Percentiles rank a stretch among this genome's conserved stretches.
phyloP scores from a whole-genome alignment of 225 moss, liverwort and hornwort species.

The Thuidium tamariscinum region DNA sequence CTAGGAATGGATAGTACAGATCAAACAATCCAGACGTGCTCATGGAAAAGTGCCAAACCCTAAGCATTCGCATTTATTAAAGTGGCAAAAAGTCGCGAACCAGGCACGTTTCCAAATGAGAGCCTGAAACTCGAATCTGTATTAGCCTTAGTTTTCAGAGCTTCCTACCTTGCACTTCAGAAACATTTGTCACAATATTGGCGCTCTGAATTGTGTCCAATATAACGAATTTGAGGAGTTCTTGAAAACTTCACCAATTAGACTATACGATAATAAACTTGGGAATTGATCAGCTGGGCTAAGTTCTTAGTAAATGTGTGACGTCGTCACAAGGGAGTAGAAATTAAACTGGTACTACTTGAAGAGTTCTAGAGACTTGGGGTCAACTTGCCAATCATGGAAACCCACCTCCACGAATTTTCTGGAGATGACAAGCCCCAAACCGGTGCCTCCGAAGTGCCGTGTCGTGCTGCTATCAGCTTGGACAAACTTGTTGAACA shows the following conservation, averaged over 20 bases:
- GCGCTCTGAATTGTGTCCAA: background rate
- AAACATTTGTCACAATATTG: background rate
- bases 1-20: too few relatives aligned
- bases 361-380: background rate
- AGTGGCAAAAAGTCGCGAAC: too few relatives aligned
- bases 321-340: background rate
- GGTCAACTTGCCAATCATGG: background rate
- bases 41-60: too few relatives aligned
- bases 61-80: too few relatives aligned
- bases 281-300: background rate
- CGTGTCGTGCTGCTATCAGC: slow-evolving; percentile 77
- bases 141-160: background rate
- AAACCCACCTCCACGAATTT: slow-evolving; percentile 37
- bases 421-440: slow-evolving; percentile 75
- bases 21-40: too few relatives aligned
- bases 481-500: slow-evolving; percentile 91
- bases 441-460: slow-evolving; percentile 76
- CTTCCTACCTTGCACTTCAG: background rate
- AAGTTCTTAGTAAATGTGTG: background rate
- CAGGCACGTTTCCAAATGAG: too few relatives aligned
- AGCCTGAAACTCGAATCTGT: background rate
- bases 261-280: background rate
- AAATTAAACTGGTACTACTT: background rate
- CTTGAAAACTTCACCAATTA: background rate
- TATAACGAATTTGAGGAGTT: background rate